Evolutionary conservation across 176 grass and related monocot species (phyloP).

Genomic region (sorghum (Sorghum bicolor)): Sorghum_bicolor_NCBIv3 NC_012871.2:62461501-62462000

Average conservation of each 20-base stretch:
- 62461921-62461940: neutral
- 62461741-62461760: neutral
- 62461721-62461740: neutral
- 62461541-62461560: slow-evolving; percentile 18
- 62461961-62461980: neutral
- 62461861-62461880: neutral
- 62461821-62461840: neutral
- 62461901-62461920: slow-evolving; percentile 14
- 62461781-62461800: neutral
- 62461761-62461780: neutral
- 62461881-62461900: neutral
- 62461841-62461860: neutral
- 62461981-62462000: slow-evolving; percentile 10
- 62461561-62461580: neutral
- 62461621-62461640: neutral
- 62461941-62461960: neutral
- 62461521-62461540: neutral
- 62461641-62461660: neutral
- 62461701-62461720: neutral
- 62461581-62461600: neutral
- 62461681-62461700: neutral
- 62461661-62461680: neutral
- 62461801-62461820: neutral
- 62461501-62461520: slow-evolving; percentile 79
- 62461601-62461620: neutral